Evolutionary conservation across 23 red algal species (phyloP), one percentile per base, ranked within the genome.

Genomic region (Pyropia yezoensis): DNA sequence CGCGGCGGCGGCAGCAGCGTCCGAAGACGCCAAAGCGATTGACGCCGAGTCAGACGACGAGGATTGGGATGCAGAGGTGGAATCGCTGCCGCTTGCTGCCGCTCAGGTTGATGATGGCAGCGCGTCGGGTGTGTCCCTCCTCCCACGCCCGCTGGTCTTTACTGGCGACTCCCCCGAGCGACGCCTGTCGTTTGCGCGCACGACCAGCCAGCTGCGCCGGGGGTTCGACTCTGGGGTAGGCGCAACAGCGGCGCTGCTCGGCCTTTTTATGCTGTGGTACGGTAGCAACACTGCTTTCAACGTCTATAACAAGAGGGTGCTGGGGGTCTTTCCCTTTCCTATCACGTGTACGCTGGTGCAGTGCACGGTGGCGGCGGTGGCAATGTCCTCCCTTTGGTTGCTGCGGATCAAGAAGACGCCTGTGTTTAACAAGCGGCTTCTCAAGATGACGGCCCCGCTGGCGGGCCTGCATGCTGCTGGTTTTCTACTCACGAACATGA

Each of bases 241-340:
- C 16, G 80, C 67, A 3, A 81, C 77, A 14, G 16, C 79, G 25
- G 49, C 73, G 11, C 47, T 90, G 18, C 62, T 69, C 32, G 47
- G 49, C 25, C 52, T 90, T 51, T 97, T 97, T 63, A 63, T 57
- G 2, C 32, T 78, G 47, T 97, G 93, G 93, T 97, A 97, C 52
- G 73, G 75, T 68, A 69, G 78, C 14, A 97, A 97, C 66, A 87
- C 85, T 30, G 87, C 78, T 18, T 97, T 89, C 55, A 97, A 97
- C 50, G 85, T 97, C 14, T 83, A 73, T 52, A 97, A 97, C 82
- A 97, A 97, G 78, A 77, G 78, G 69, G 87, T 88, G 16, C 57
- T 97, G 16, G 74, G 81, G 17, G 71, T 95, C 18, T 89, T 88
- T 64, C 80, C 83, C 32, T 86, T 76, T 24, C 75, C 80, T 7